phyloP scores from a whole-genome alignment of 1,284 basidiomycete species.

The Apiotrichum siamense region DNA sequence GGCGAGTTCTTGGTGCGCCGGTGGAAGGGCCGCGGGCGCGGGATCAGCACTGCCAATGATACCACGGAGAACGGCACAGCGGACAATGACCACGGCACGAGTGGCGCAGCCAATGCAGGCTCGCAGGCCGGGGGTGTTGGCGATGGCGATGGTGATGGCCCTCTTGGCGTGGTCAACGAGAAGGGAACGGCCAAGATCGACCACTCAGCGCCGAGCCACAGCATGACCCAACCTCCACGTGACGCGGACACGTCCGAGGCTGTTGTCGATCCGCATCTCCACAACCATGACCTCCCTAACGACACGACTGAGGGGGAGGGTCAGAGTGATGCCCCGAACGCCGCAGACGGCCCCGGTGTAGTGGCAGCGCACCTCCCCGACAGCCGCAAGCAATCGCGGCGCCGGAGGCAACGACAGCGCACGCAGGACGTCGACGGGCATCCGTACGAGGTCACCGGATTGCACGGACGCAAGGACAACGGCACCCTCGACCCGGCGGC shows the following conservation, averaged over 20 bases:
- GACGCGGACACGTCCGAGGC: constrained; percentile 24
- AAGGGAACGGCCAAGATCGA: constrained; percentile 23
- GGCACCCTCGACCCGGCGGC: constrained; percentile 28
- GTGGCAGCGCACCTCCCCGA: too few relatives aligned
- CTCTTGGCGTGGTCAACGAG: not conserved
- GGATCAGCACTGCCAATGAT: not conserved
- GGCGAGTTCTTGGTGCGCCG: constrained; percentile 37
- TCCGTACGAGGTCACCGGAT: constrained; percentile 1
- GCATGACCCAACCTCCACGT: constrained; percentile 13
- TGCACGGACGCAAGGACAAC: constrained; percentile 12
- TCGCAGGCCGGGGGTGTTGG: not conserved
- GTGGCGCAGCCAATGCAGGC: not conserved
- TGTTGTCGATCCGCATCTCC: not conserved
- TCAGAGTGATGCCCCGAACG: too few relatives aligned
- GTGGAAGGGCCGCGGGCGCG: not conserved
- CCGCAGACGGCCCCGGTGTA: too few relatives aligned
- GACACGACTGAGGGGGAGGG: too few relatives aligned
- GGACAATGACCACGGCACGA: not conserved
- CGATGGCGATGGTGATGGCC: not conserved
- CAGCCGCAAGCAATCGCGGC: too few relatives aligned
- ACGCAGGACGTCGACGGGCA: not conserved
- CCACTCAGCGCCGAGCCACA: constrained; percentile 24
- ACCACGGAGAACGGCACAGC: not conserved
- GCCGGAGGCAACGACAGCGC: too few relatives aligned
- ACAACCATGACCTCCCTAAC: constrained; percentile 10